phyloP scores from a whole-genome alignment of 495 filamentous ascomycete species.

The Neurospora sp. region DNA sequence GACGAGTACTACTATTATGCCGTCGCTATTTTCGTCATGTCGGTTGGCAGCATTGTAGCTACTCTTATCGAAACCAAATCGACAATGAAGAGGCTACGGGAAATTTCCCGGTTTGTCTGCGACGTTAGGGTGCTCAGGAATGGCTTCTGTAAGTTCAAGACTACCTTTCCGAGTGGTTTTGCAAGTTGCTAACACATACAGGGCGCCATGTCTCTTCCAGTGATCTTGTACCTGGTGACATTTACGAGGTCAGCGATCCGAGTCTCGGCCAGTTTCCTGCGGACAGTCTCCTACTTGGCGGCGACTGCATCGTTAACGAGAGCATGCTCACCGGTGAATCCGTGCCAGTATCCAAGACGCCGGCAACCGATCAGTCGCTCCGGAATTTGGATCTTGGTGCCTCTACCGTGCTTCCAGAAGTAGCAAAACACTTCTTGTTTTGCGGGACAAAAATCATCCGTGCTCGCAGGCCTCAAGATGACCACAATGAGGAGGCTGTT shows the following conservation, averaged over 20 bases:
- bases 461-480: constrained; percentile 76
- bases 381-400: constrained; percentile 61
- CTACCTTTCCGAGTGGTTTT: not conserved
- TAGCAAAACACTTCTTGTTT: constrained; percentile 85
- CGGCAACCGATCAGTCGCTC: constrained; percentile 75
- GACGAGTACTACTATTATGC: constrained; percentile 99
- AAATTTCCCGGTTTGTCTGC: constrained; percentile 91
- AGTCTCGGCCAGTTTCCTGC: constrained; percentile 88
- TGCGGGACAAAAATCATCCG: constrained; percentile 93
- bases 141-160: constrained; percentile 71
- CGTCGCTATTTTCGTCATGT: constrained; percentile 90
- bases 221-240: constrained; percentile 90
- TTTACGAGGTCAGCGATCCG: constrained; percentile 95
- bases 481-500: constrained; percentile 74
- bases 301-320: constrained; percentile 98
- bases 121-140: constrained; percentile 87
- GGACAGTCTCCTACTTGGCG: constrained; percentile 83
- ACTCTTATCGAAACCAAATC: constrained; percentile 85
- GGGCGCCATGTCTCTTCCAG: constrained; percentile 78
- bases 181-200: constrained; percentile 27
- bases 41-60: constrained; percentile 77
- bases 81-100: constrained; percentile 84
- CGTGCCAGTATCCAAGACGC: constrained; percentile 87
- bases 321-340: constrained; percentile 99
- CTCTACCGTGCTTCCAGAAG: constrained; percentile 64